A percentile compares a stretch with the other conserved stretches of the same genome.
These are phyloP conservation scores for Arctium minus DNA, from an alignment of 129 eudicot genomes.

Conservation along the genomic window DNA sequence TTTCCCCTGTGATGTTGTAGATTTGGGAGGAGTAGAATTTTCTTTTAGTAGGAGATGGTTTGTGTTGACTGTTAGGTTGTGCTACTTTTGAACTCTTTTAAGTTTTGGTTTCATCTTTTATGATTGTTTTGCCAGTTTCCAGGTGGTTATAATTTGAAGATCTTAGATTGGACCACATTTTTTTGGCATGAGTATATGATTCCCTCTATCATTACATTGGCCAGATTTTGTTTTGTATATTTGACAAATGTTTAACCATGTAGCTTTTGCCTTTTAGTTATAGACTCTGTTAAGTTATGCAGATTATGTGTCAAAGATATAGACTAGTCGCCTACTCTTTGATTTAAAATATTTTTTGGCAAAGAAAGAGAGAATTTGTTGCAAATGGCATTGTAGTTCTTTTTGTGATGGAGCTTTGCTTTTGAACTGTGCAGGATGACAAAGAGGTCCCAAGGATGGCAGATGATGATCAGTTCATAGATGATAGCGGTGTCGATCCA, in stretches of 20 bases:
- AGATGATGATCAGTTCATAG: conserved; percentile 94
- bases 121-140: not conserved
- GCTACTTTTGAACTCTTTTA: not conserved
- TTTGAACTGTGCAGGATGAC: conserved; percentile 56
- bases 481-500: conserved; percentile 89
- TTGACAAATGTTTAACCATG: not conserved
- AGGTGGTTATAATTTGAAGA: not conserved
- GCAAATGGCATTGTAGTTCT: not conserved
- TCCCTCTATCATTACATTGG: not conserved
- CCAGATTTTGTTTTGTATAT: not conserved
- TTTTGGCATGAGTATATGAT: not conserved
- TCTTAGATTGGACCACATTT: not conserved
- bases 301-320: not conserved
- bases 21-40: no score
- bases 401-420: conserved; percentile 8
- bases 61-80: no score
- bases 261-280: not conserved
- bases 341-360: not conserved
- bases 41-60: no score
- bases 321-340: not conserved
- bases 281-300: conserved; percentile 1
- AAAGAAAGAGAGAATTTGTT: not conserved
- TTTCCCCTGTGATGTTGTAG: no score
- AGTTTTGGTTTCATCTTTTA: not conserved
- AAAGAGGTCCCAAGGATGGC: conserved; percentile 58